phyloP scores from a whole-genome alignment of 2,329 filamentous ascomycete genomes.

The Thyridium curvatum region DNA sequence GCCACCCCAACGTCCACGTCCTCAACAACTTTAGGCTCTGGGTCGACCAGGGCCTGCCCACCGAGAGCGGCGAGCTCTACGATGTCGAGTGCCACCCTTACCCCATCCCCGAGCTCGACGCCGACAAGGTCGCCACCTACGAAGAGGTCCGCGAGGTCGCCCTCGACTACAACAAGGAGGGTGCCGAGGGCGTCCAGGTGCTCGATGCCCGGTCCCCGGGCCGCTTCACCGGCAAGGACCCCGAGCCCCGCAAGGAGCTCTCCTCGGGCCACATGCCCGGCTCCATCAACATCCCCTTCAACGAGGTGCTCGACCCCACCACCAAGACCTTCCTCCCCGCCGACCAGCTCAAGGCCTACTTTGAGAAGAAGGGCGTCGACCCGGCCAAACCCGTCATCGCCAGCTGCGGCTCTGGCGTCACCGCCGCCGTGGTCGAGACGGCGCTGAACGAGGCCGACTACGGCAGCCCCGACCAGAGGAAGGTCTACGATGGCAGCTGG shows the following conservation, averaged over 20 bases:
- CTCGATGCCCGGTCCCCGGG: constrained; percentile 78
- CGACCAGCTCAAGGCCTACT: constrained; percentile 67
- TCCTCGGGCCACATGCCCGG: constrained; percentile 90
- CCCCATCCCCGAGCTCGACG: constrained; percentile 54
- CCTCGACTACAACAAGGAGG: constrained; percentile 72
- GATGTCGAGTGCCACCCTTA: constrained; percentile 60
- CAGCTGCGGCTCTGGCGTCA: constrained; percentile 91
- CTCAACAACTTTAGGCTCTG: constrained; percentile 96
- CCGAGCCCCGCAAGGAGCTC: constrained; percentile 80
- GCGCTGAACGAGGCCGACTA: constrained; percentile 75
- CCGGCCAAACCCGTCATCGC: constrained; percentile 75
- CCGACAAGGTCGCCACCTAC: constrained; percentile 66
- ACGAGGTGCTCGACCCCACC: constrained; percentile 70
- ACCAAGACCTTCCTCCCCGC: constrained; percentile 74
- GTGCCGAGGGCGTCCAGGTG: constrained; percentile 76
- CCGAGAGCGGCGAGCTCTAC: constrained; percentile 71
- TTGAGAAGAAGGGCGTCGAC: constrained; percentile 75
- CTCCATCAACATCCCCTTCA: constrained; percentile 76
- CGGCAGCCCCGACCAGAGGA: constrained; percentile 59
- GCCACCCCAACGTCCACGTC: constrained; percentile 80
- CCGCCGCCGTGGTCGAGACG: constrained; percentile 83
- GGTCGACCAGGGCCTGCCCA: constrained; percentile 76
- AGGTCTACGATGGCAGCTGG: constrained; percentile 95
- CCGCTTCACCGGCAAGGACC: constrained; percentile 74
- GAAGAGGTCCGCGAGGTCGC: constrained; percentile 77